These are phyloP conservation scores for Pseudogymnoascus sp. DNA, from an alignment of 2,329 filamentous ascomycete genomes.

Conservation along the genomic window DNA sequence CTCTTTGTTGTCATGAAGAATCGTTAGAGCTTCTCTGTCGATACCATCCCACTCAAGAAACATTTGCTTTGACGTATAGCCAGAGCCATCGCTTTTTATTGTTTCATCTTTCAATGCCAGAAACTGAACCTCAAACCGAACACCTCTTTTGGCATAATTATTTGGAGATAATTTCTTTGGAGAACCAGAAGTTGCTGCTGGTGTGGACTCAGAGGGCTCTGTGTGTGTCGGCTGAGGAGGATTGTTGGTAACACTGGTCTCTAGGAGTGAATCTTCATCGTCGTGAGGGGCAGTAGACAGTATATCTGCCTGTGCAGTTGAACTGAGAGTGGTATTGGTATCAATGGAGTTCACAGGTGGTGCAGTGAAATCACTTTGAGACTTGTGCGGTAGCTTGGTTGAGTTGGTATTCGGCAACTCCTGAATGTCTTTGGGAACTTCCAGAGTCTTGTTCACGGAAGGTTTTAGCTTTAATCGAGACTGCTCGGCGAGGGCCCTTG, in stretches of 20 bases:
- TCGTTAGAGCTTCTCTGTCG: not conserved
- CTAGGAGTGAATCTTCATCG: not conserved
- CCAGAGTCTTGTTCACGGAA: not conserved
- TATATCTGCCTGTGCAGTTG: not conserved
- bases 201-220: not conserved
- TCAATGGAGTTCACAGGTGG: no score
- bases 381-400: not conserved
- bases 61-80: not conserved
- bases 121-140: not conserved
- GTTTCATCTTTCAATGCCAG: not conserved
- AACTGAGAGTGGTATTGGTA: not conserved
- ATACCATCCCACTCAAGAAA: not conserved
- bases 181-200: not conserved
- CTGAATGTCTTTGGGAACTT: not conserved
- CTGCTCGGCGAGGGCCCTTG: not conserved
- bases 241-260: not conserved
- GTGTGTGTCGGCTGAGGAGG: not conserved
- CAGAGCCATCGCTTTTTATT: not conserved
- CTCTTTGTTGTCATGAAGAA: not conserved
- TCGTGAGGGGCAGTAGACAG: not conserved
- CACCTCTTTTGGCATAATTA: not conserved
- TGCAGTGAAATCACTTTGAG: not conserved
- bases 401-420: not conserved
- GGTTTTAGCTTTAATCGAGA: not conserved
- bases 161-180: not conserved